Percentiles rank a stretch among this genome's conserved stretches.
These are phyloP conservation scores for Gillenia trifoliata DNA, from an alignment of 306 rosid species.

Conservation along the genomic window DNA sequence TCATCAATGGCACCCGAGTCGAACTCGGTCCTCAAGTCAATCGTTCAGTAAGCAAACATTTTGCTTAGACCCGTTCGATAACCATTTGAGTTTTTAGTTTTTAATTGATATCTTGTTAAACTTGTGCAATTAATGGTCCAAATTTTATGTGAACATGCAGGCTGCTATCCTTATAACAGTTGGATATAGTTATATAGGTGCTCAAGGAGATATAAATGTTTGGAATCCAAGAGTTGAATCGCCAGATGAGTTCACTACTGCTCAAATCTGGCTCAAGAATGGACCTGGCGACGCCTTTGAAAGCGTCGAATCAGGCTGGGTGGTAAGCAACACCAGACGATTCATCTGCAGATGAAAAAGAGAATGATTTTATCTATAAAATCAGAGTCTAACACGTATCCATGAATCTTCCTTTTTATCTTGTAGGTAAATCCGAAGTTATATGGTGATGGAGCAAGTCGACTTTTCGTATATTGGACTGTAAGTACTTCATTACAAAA, in stretches of 20 bases:
- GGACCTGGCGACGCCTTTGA: slow-evolving; percentile 38
- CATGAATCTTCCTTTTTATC: neutral
- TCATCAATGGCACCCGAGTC: neutral
- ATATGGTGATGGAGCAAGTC: slow-evolving; percentile 39
- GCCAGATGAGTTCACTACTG: slow-evolving; percentile 51
- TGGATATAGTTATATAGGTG: slow-evolving; percentile 54
- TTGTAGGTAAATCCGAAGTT: slow-evolving; percentile 56
- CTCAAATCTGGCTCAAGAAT: slow-evolving; percentile 50
- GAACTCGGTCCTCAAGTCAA: neutral
- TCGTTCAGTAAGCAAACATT: slow-evolving; percentile 39
- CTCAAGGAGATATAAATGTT: slow-evolving; percentile 46
- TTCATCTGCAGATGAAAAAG: neutral
- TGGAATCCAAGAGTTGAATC: slow-evolving; percentile 54
- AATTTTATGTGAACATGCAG: slow-evolving; percentile 24
- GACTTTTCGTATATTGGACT: slow-evolving; percentile 54
- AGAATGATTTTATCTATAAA: neutral
- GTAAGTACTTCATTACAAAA: slow-evolving; percentile 32
- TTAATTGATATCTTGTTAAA: neutral
- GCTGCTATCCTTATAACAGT: slow-evolving; percentile 29
- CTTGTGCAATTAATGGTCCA: neutral
- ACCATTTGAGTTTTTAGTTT: neutral
- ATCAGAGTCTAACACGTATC: neutral
- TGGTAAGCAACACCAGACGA: slow-evolving; percentile 18
- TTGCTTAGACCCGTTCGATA: neutral
- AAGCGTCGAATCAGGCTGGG: slow-evolving; percentile 67